Evolutionary conservation across 768 basidiomycete genomes (phyloP), one percentile per base, ranked within the genome.

Genomic region (Leccinum rimulosum): DNA sequence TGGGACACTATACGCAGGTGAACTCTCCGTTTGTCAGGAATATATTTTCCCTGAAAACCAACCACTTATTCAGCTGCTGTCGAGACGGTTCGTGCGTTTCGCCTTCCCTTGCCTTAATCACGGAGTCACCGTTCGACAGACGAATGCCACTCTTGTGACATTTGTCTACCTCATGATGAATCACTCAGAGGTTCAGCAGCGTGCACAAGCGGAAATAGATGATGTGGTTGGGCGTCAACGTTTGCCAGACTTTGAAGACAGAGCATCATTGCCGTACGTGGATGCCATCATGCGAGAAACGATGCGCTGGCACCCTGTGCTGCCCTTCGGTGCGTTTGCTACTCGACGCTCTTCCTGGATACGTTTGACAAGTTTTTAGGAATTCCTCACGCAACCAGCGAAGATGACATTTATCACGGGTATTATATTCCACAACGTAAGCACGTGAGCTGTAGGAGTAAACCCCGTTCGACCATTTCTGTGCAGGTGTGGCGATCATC

Each of bases 131-230:
- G 10, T 50, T 27, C 9, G 6, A 47, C 31, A 75, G 74, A 74
- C 70, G 10, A 59, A 64, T 3, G 55, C 72, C 0, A 58, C 61
- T 1, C 50, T 76, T 2, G 30, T 60, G 1, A 56, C 62, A 1
- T 73, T 70, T 56, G 50, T 75, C 17, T 70, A 74, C n/a, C 68
- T 66, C 15, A 66, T 78, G 60, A 56, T 73, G 19, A 56, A 60
- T 11, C 60, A 74, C 50, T 73, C 75, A 2, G 64, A 68, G 11
- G 25, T 49, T 27, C 47, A 49, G 14, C 47, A 27, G 6, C 47
- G 47, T 22, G 47, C 47, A 49, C 47, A 66, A n/a, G 28, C 50
- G 17, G 50, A 50, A 10, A 50, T 50, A 3, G 28, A 51, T 14
- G n/a, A n/a, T n/a, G 50, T 50, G 9, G 30, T 50, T 5, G 50